These are phyloP conservation scores for Xylaria sp. DNA, from an alignment of 2,329 filamentous ascomycete species.

Conservation along the genomic window DNA sequence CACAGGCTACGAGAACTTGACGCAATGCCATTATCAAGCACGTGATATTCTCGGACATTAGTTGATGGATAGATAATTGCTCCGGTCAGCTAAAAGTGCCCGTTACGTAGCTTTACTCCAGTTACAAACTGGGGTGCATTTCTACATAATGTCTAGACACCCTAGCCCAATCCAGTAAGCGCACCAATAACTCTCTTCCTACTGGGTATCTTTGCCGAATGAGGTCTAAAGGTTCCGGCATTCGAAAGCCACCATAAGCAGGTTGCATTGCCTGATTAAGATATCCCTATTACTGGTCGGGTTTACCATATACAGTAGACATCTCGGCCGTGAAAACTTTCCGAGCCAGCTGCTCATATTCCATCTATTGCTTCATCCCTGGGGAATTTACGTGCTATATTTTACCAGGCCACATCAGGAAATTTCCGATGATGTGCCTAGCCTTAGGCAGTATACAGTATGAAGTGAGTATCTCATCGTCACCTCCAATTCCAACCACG, in stretches of 20 bases:
- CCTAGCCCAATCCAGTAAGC: background rate
- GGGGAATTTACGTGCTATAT: background rate
- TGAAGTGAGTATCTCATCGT: background rate
- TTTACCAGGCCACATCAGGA: background rate
- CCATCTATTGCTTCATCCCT: too few relatives aligned
- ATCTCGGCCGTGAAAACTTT: constrained; percentile 2
- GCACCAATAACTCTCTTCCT: background rate
- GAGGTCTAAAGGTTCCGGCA: background rate
- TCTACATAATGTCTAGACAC: background rate
- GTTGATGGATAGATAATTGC: constrained; percentile 33
- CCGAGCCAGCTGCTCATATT: background rate
- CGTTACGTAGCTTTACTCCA: background rate
- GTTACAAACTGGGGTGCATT: background rate
- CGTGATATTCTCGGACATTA: background rate
- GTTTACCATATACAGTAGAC: background rate
- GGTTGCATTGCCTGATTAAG: constrained; percentile 14
- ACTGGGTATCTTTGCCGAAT: background rate
- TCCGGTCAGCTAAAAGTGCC: constrained; percentile 20
- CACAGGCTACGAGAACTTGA: background rate
- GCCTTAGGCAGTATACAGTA: background rate
- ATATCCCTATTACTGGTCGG: background rate
- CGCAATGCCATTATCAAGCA: background rate
- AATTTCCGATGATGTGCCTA: constrained; percentile 6
- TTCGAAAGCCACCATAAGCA: constrained; percentile 27
- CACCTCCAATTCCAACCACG: background rate